Evolutionary conservation across 192 early-diverging fungal genomes (phyloP).

Genomic region (Kickxella alabastrina): DNA sequence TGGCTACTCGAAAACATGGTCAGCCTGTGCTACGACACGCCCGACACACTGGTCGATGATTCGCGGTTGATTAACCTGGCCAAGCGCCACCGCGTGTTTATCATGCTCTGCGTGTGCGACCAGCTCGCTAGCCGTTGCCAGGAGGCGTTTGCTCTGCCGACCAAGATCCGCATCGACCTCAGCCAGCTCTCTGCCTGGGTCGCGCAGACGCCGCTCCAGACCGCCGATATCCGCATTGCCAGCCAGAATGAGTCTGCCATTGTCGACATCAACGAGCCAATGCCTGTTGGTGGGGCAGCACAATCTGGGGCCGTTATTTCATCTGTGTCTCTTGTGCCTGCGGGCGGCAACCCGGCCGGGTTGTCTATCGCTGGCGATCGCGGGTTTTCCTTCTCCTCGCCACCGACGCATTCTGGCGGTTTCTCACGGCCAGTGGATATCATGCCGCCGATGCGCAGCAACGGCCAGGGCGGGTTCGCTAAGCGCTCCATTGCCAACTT

Average conservation of each 20-base stretch:
- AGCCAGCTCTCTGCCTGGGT: constrained; percentile 33
- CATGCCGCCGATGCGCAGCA: constrained; percentile 18
- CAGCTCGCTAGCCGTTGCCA: constrained; percentile 50
- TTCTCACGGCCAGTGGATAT: constrained; percentile 29
- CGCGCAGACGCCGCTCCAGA: constrained; percentile 30
- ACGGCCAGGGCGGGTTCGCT: constrained; percentile 38
- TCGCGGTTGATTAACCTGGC: constrained; percentile 63
- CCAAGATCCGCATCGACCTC: constrained; percentile 37
- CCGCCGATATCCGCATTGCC: constrained; percentile 24
- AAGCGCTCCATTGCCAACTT: constrained; percentile 51
- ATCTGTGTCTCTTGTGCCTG: too few species aligned
- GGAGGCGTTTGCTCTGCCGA: constrained; percentile 49
- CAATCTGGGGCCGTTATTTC: too few species aligned
- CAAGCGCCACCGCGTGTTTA: constrained; percentile 63
- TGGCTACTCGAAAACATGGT: constrained; percentile 73
- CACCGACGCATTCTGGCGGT: constrained; percentile 10
- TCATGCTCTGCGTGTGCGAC: constrained; percentile 55
- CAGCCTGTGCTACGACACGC: constrained; percentile 64
- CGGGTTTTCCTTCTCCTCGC: constrained; percentile 34
- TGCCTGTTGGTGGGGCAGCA: too few species aligned
- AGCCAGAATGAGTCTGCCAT: constrained; percentile 21
- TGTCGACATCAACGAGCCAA: neutral
- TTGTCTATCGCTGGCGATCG: too few species aligned
- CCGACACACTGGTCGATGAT: constrained; percentile 54
- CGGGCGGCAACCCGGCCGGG: too few species aligned